These are phyloP conservation scores for Aureobasidium sp. DNA, from an alignment of 2,329 filamentous ascomycete genomes.

Conservation along the genomic window DNA sequence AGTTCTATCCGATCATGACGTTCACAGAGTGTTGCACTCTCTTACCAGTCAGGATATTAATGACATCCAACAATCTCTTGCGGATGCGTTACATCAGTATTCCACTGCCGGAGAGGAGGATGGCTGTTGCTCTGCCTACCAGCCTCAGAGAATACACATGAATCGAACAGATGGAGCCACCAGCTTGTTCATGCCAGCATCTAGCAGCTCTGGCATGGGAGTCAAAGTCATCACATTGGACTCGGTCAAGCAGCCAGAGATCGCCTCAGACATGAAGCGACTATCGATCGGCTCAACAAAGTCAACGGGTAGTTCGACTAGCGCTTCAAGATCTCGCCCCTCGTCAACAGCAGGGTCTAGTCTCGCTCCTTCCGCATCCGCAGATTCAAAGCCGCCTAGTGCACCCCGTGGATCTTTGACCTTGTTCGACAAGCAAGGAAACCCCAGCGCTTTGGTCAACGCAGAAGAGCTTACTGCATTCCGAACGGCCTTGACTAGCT, in stretches of 20 bases:
- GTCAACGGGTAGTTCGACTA: not conserved
- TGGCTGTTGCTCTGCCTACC: slow-evolving; percentile 53
- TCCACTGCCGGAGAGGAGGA: slow-evolving; percentile 53
- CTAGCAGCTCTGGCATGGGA: slow-evolving; percentile 51
- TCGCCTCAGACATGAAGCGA: slow-evolving; percentile 24
- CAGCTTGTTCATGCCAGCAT: slow-evolving; percentile 62
- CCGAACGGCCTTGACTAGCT: slow-evolving; percentile 57
- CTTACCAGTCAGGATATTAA: slow-evolving; percentile 51
- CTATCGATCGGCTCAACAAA: slow-evolving; percentile 19
- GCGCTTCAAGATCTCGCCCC: not conserved
- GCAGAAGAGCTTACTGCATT: slow-evolving; percentile 64
- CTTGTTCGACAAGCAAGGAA: slow-evolving; percentile 48
- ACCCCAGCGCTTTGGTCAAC: slow-evolving; percentile 56
- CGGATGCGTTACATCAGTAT: slow-evolving; percentile 57
- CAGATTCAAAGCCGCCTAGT: slow-evolving; percentile 19
- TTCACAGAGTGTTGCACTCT: slow-evolving; percentile 49
- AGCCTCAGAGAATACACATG: slow-evolving; percentile 55
- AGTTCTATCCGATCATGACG: slow-evolving; percentile 50
- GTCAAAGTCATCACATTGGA: slow-evolving; percentile 58
- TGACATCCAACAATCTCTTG: slow-evolving; percentile 51
- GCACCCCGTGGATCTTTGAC: slow-evolving; percentile 48
- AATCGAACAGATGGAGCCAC: slow-evolving; percentile 55
- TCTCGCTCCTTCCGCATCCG: slow-evolving; percentile 22
- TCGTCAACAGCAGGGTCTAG: slow-evolving; percentile 17
- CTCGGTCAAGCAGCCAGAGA: slow-evolving; percentile 20